Base-by-base conservation (phyloP, 2,329 filamentous ascomycete genomes). In the Cladosporium sp. region DNA sequence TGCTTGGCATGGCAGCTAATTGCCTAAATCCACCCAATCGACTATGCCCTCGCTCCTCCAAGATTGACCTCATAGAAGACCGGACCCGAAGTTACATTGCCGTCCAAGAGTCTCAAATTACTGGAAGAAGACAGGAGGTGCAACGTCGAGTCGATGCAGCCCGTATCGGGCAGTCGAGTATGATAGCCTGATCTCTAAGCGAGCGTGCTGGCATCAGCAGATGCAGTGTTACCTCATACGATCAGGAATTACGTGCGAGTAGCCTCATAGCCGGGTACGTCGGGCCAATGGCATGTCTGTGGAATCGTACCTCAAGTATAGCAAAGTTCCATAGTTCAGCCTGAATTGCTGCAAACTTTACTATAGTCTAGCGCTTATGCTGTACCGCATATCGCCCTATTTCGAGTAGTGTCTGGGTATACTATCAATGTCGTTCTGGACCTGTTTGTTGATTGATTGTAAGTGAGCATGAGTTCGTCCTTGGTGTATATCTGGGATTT, bases 161-260 rank as follows among this genome's bases (percentile, higher is more conserved):
- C 55, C 55, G 55, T 33, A 40, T 37, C 33, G 2, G 33, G 33
- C 46, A 50, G 33, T 35, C 2, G 21, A 18, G 21, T 2, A 55
- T 31, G 52, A 33, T 23, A 59, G 56, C 31, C 56, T 59, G 35
- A 44, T 59, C 37, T 59, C 23, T 8, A 44, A 46, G 56, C 56
- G 56, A 46, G 35, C 33, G 37, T 18, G 56, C n/a, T 59, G 35
- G 56, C 26, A 31, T 59, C 16, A 40, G 56, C 23, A 28, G 35
- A 29, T 59, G 56, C 37, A 46, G 21, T 26, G 23, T 46, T 46
- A 23, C 55, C 56, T 59, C 35, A 44, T 59, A 14, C 18, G 56
- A 46, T 44, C 37, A 59, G 37, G 33, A 59, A 21, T n/a, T n/a
- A 23, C 28, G 23, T n/a, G 35, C 21, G 23, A 59, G 14, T 59